Base-by-base conservation (phyloP, 2,329 filamentous ascomycete genomes). In the Aspergillus versicolor region DNA sequence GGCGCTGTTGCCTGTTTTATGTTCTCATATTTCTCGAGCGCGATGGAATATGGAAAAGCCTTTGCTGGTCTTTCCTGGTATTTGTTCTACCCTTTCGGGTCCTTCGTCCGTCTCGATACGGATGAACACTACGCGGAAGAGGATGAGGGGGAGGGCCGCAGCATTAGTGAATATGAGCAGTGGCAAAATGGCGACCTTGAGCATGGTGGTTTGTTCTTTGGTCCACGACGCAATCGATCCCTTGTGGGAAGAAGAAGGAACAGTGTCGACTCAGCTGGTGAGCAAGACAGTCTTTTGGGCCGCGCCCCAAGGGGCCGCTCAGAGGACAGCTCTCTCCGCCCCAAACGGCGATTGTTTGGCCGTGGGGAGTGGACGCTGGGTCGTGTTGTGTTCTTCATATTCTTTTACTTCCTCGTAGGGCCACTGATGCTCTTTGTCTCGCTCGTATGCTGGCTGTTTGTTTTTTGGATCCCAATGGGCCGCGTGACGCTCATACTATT, bases 381-480 rank as follows among this genome's bases (percentile, higher is more conserved):
- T 56, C 88, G 94, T 52, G 90, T 99, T 64, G 88, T 97, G 68
- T 99, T 97, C 81, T 99, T 97, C 78, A 69, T 92, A 61, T 93
- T 95, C 79, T 99, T 97, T 79, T 97, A 97, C 77, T 90, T 91
- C 66, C 79, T 97, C 58, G 87, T 99, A 63, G 91, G 90, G 3
- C 94, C 94, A 2, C 84, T 90, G 19, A 83, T 97, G 63, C 88
- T 97, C 65, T 68, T 96, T 43, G 92, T 94, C 37, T 96, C 92
- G 8, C 85, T 84, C 24, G 84, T 96, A 58, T 99, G 94, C 77
- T 99, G 93, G 92, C 88, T 99, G 69, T 76, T 97, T 63, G 94
- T 99, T 57, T 99, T 99, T 78, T 92, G 88, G 81, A 99, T 99
- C 53, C 95, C 94, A 8, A 99, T 99, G 94, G 95, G 92, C 67